phyloP scores from a whole-genome alignment of 192 early-diverging fungal species.

The Dispira parvispora region DNA sequence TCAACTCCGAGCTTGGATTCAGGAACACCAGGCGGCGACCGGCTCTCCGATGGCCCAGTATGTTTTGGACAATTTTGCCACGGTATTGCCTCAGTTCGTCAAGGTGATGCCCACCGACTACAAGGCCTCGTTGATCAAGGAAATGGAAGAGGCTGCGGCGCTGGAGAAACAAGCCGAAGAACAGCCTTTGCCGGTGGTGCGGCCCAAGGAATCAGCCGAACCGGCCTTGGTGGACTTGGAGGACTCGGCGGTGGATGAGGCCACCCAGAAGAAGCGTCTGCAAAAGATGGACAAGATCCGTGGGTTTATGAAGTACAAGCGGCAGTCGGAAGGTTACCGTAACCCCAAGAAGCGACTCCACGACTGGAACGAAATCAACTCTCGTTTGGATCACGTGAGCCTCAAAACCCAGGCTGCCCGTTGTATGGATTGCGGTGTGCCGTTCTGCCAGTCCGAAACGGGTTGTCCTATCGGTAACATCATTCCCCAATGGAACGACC shows the following conservation, averaged over 20 bases:
- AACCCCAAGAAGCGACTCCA: slow-evolving; percentile 56
- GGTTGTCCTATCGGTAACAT: slow-evolving; percentile 98
- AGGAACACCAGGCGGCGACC: slow-evolving; percentile 67
- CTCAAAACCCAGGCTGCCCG: slow-evolving; percentile 87
- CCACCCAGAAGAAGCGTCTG: slow-evolving; percentile 45
- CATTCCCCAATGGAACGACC: slow-evolving; percentile 98
- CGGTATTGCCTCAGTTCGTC: slow-evolving; percentile 63
- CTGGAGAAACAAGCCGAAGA: not conserved
- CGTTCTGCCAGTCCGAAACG: slow-evolving; percentile 94
- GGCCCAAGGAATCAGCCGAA: slow-evolving; percentile 22
- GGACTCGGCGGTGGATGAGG: slow-evolving; percentile 70
- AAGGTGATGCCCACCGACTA: slow-evolving; percentile 93
- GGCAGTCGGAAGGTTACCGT: slow-evolving; percentile 76
- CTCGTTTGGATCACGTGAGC: slow-evolving; percentile 61
- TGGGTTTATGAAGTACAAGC: slow-evolving; percentile 90
- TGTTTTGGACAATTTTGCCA: slow-evolving; percentile 49
- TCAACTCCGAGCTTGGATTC: slow-evolving; percentile 58
- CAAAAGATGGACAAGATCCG: slow-evolving; percentile 80
- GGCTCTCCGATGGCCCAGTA: slow-evolving; percentile 59
- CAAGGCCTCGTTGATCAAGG: slow-evolving; percentile 53
- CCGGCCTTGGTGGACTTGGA: slow-evolving; percentile 69
- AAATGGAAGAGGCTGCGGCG: slow-evolving; percentile 29
- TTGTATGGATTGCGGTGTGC: slow-evolving; percentile 97
- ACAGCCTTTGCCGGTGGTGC: not conserved
- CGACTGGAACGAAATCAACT: slow-evolving; percentile 93